phyloP scores from a whole-genome alignment of 2,329 filamentous ascomycete species.

The Hypomyces perniciosus region DNA sequence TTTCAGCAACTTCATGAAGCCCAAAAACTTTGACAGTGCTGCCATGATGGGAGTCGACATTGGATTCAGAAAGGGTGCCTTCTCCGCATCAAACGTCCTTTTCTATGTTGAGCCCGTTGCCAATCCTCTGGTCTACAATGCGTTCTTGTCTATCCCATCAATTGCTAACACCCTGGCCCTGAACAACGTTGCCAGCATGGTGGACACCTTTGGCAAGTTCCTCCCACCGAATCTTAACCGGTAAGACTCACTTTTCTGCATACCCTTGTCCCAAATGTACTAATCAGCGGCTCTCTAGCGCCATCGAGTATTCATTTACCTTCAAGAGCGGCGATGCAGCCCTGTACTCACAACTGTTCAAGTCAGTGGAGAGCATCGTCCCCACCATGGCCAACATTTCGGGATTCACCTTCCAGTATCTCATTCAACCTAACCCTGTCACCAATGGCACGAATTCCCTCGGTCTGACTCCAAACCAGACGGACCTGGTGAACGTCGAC shows the following conservation, averaged over 20 bases:
- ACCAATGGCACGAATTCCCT: slow-evolving; percentile 5
- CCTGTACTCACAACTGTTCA: neutral
- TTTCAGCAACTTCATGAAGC: slow-evolving; percentile 14
- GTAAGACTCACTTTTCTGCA: neutral
- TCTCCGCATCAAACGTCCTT: slow-evolving; percentile 16
- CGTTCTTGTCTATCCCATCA: slow-evolving; percentile 5
- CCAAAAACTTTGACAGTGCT: slow-evolving; percentile 15
- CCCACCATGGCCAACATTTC: neutral
- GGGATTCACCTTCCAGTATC: slow-evolving; percentile 1
- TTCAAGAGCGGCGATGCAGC: neutral
- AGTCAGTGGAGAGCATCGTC: slow-evolving; percentile 1
- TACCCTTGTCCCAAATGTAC: neutral
- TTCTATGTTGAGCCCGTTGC: slow-evolving; percentile 1
- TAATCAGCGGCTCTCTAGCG: neutral
- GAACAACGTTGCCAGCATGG: slow-evolving; percentile 8
- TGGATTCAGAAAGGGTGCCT: neutral
- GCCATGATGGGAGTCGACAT: slow-evolving; percentile 8
- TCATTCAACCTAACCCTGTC: slow-evolving; percentile 2
- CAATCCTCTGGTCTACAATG: slow-evolving; percentile 3
- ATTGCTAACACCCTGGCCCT: slow-evolving; percentile 6
- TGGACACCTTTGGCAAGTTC: slow-evolving; percentile 4
- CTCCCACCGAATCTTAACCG: slow-evolving; percentile 5
- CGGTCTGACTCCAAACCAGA: neutral
- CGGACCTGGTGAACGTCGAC: slow-evolving; percentile 1
- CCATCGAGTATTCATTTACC: neutral